A percentile compares a stretch with the other conserved stretches of the same genome.
Conservation (phyloP, 2,329 filamentous ascomycete genomes). For the Emydomyces testavorans region DNA sequence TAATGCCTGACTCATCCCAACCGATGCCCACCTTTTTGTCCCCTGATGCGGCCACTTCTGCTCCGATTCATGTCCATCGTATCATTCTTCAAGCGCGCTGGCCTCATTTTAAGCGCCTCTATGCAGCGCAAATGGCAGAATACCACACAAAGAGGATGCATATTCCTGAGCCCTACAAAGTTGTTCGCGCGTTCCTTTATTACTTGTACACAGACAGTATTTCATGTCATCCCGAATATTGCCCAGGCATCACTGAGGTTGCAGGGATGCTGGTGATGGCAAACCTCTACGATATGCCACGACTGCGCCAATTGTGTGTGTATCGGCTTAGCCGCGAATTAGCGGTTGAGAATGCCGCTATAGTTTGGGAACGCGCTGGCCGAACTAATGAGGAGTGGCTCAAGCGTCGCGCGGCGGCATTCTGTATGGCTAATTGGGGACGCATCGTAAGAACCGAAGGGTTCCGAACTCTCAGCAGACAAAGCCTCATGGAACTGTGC, state of each 20-base stretch:
- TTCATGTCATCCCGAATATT: conserved; percentile 46
- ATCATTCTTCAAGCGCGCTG: conserved; percentile 89
- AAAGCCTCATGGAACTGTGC: conserved; percentile 76
- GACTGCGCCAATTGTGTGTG: conserved; percentile 79
- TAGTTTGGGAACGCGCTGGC: conserved; percentile 89
- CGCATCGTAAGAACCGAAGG: conserved; percentile 80
- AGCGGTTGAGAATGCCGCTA: conserved; percentile 86
- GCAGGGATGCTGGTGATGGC: conserved; percentile 94
- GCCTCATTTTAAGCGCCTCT: conserved; percentile 90
- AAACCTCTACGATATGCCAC: conserved; percentile 94
- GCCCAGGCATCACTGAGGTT: conserved; percentile 62
- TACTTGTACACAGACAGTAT: conserved; percentile 97
- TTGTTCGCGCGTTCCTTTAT: conserved; percentile 88
- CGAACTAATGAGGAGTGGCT: conserved; percentile 90
- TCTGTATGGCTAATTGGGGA: conserved; percentile 91
- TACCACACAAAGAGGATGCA: conserved; percentile 97
- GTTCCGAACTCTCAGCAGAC: conserved; percentile 68
- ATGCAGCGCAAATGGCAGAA: conserved; percentile 89
- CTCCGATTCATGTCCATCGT: conserved; percentile 85
- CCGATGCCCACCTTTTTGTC: conserved; percentile 27
- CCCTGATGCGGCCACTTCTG: conserved; percentile 47
- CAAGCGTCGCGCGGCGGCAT: conserved; percentile 71
- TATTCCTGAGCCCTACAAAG: conserved; percentile 88
- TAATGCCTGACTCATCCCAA: conserved; percentile 30
- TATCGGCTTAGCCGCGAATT: conserved; percentile 82